A percentile compares a stretch with the other conserved stretches of the same genome.
Conservation (phyloP, 1,139 yeast species). For the Arxiozyma slooffiae region DNA sequence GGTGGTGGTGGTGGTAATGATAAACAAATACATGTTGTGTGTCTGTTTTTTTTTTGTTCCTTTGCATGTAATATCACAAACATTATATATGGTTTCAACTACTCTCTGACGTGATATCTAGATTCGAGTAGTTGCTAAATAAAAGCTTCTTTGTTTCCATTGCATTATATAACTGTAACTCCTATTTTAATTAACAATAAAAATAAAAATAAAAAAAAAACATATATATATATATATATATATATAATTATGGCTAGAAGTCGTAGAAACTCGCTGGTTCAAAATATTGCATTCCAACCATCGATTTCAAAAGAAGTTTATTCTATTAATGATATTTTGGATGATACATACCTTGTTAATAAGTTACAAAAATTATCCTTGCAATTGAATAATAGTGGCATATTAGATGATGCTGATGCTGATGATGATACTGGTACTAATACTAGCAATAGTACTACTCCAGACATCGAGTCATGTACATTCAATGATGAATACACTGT, state of each 20-base stretch:
- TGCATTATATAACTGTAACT: too few relatives aligned
- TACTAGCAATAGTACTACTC: not conserved
- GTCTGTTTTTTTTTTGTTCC: too few relatives aligned
- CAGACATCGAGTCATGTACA: not conserved
- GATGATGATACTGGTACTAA: not conserved
- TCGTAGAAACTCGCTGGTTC: slow-evolving; percentile 24
- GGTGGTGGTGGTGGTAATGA: too few relatives aligned
- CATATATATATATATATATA: not conserved
- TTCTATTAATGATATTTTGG: slow-evolving; percentile 15
- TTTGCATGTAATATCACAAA: too few relatives aligned
- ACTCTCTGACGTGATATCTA: too few relatives aligned
- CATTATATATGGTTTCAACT: too few relatives aligned
- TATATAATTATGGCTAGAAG: slow-evolving; percentile 15
- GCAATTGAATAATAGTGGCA: slow-evolving; percentile 3
- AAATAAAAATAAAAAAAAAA: not conserved
- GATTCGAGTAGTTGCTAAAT: too few relatives aligned
- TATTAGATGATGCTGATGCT: not conserved
- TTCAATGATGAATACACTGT: slow-evolving; percentile 7
- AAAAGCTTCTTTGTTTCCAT: too few relatives aligned
- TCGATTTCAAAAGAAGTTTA: slow-evolving; percentile 7
- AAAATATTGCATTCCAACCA: slow-evolving; percentile 21
- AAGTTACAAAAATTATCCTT: slow-evolving; percentile 17
- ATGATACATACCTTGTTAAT: slow-evolving; percentile 21
- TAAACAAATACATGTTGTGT: too few relatives aligned
- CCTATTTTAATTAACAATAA: not conserved